These are phyloP conservation scores for Kluyveromyces starmeri DNA, from an alignment of 805 yeast genomes.

Conservation along the genomic window DNA sequence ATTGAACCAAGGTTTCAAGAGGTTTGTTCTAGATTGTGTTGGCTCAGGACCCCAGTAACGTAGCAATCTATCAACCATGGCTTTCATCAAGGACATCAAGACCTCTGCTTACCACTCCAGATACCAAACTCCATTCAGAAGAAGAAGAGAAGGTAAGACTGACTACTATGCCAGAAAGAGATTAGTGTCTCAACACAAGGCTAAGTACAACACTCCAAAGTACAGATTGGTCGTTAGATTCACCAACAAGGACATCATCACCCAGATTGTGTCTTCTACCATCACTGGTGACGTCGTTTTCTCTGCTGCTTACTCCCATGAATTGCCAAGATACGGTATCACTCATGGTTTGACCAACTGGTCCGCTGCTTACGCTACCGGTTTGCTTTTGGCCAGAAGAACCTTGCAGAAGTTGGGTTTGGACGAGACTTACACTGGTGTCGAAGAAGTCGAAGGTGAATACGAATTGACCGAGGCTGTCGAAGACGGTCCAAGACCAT, in stretches of 20 bases:
- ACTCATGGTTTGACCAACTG: slow-evolving; percentile 99
- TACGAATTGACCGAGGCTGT: slow-evolving; percentile 97
- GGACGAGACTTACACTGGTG: slow-evolving; percentile 97
- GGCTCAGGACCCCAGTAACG: slow-evolving; percentile 1
- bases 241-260: slow-evolving; percentile 99
- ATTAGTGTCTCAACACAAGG: slow-evolving; percentile 98
- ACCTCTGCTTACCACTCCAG: slow-evolving; percentile 95
- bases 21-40: too few species aligned
- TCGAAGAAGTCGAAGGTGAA: slow-evolving; percentile 99
- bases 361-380: slow-evolving; percentile 99
- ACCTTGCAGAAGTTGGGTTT: slow-evolving; percentile 94
- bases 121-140: slow-evolving; percentile 99
- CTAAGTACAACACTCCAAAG: slow-evolving; percentile 98
- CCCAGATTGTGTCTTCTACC: slow-evolving; percentile 94
- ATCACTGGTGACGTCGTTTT: slow-evolving; percentile 94
- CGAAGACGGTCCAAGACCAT: slow-evolving; percentile 99
- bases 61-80: slow-evolving; percentile 41
- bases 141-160: slow-evolving; percentile 99
- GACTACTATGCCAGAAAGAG: slow-evolving; percentile 99
- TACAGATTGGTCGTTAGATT: slow-evolving; percentile 99
- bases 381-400: slow-evolving; percentile 98
- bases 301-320: slow-evolving; percentile 98
- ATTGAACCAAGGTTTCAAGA: too few species aligned
- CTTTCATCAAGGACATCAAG: slow-evolving; percentile 65
- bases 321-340: slow-evolving; percentile 96